These are phyloP conservation scores for Fusarium sp. DNA, from an alignment of 2,329 filamentous ascomycete species.

Conservation along the genomic window DNA sequence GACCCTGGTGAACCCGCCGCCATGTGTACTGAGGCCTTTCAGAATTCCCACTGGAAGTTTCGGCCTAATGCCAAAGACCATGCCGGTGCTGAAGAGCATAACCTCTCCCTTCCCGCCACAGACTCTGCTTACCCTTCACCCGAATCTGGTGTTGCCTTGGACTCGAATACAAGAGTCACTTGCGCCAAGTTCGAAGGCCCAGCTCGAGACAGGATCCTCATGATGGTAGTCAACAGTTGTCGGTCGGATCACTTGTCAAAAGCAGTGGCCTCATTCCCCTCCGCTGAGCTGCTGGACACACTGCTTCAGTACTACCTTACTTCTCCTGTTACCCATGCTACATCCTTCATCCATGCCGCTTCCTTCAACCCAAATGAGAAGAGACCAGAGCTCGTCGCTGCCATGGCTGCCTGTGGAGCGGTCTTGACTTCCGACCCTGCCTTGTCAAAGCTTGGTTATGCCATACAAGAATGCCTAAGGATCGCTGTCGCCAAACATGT, in stretches of 20 bases:
- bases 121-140: slow-evolving; percentile 38
- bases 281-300: slow-evolving; percentile 54
- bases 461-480: slow-evolving; percentile 54
- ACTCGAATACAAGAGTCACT: slow-evolving; percentile 34
- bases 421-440: slow-evolving; percentile 53
- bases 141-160: slow-evolving; percentile 41
- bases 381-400: slow-evolving; percentile 53
- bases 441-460: slow-evolving; percentile 56
- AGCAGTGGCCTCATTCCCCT: slow-evolving; percentile 55
- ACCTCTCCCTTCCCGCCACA: slow-evolving; percentile 47
- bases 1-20: slow-evolving; percentile 35
- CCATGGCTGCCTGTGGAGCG: slow-evolving; percentile 54
- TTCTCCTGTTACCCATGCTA: slow-evolving; percentile 43
- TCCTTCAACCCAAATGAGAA: slow-evolving; percentile 54
- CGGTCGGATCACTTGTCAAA: slow-evolving; percentile 42
- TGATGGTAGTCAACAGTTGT: slow-evolving; percentile 48
- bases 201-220: slow-evolving; percentile 48
- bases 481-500: slow-evolving; percentile 35
- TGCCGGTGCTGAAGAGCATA: slow-evolving; percentile 49
- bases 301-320: slow-evolving; percentile 55
- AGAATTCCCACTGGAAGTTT: slow-evolving; percentile 49
- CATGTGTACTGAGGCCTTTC: slow-evolving; percentile 43
- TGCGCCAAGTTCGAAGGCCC: slow-evolving; percentile 35
- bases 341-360: slow-evolving; percentile 53
- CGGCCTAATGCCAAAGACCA: slow-evolving; percentile 49